Percentiles rank a stretch among this genome's conserved stretches.
Evolutionary conservation across 768 basidiomycete genomes (phyloP).

Genomic region (Kwoniella sp.): DNA sequence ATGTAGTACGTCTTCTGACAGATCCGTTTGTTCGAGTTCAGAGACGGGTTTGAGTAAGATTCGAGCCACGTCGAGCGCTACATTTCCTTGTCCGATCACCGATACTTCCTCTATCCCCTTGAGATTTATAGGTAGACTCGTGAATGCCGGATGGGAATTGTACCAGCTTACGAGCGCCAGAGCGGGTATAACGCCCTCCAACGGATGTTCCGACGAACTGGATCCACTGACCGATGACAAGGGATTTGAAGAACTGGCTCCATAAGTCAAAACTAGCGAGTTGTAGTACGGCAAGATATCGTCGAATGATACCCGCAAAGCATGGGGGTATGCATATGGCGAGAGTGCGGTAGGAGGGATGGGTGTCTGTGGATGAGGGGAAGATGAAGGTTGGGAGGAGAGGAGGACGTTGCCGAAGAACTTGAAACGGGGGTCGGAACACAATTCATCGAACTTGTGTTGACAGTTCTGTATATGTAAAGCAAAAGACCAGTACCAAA

Average conservation of each 20-base stretch:
- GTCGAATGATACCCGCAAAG: constrained; percentile 64
- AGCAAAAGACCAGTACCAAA: too few species aligned
- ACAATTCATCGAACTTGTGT: constrained; percentile 85
- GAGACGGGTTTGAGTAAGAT: constrained; percentile 76
- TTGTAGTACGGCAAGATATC: constrained; percentile 73
- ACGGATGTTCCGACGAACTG: constrained; percentile 59
- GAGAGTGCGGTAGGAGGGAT: constrained; percentile 35
- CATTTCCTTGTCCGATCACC: constrained; percentile 91
- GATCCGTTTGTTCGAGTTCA: constrained; percentile 70
- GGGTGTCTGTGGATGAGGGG: constrained; percentile 10
- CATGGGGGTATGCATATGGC: constrained; percentile 61
- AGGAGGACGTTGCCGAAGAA: constrained; percentile 85
- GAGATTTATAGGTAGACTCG: constrained; percentile 67
- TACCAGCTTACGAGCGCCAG: constrained; percentile 93
- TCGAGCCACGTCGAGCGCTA: constrained; percentile 86
- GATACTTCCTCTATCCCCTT: constrained; percentile 67
- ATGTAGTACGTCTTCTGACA: constrained; percentile 73
- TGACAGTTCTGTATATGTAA: constrained; percentile 76
- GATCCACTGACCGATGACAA: constrained; percentile 59
- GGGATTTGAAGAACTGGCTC: constrained; percentile 68
- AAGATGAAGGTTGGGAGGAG: constrained; percentile 40
- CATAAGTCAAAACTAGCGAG: constrained; percentile 82
- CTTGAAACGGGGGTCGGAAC: constrained; percentile 74
- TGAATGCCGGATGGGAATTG: constrained; percentile 79
- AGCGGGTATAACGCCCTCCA: constrained; percentile 66